Base-by-base conservation (phyloP, 139 green algal genomes). In the Volvox africanus region DNA sequence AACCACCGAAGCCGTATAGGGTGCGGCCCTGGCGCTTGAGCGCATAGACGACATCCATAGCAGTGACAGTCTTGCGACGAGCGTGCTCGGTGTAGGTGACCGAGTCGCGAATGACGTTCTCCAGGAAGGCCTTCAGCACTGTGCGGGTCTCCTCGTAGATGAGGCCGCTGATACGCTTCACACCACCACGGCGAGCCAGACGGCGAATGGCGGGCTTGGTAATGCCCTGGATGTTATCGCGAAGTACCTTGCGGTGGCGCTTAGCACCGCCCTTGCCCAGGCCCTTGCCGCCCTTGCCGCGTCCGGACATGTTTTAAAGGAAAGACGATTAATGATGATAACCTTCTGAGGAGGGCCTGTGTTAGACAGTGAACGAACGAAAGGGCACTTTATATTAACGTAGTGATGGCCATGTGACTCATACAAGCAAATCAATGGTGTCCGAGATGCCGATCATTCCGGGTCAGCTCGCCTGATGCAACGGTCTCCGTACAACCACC, bases 161-260 rank as follows among this genome's bases (percentile, higher is more conserved):
- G 44, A 98, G 94, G 91, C 96, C 96, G 87, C 93, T 96, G 93
- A 98, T 98, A 91, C 95, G 96, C 94, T 98, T 98, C 1, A 89
- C 85, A 82, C 85, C 85, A 19, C 91, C 95, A 95, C 97, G 96
- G 88, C 97, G 95, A 88, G 97, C 97, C 87, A 99, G 92, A 84
- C 96, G 94, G 65, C 96, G 94, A 91, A 98, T 98, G 44, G 96
- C 96, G 78, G 97, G 97, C 94, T 98, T 98, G 93, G 97, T 99
- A 96, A 99, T 99, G 92, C 98, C 95, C 96, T 98, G 97, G 93
- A 99, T 99, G 95, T 99, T 99, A 92, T 99, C 97, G 75, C 97
- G 95, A 61, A 98, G 91, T 44, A 99, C 97, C 96, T 99, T 99
- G 86, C 97, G 92, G 94, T 98, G 97, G 92, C 97, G 96, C 96